phyloP scores from a whole-genome alignment of 139 green algal species.

The Mychonastes homosphaera region DNA sequence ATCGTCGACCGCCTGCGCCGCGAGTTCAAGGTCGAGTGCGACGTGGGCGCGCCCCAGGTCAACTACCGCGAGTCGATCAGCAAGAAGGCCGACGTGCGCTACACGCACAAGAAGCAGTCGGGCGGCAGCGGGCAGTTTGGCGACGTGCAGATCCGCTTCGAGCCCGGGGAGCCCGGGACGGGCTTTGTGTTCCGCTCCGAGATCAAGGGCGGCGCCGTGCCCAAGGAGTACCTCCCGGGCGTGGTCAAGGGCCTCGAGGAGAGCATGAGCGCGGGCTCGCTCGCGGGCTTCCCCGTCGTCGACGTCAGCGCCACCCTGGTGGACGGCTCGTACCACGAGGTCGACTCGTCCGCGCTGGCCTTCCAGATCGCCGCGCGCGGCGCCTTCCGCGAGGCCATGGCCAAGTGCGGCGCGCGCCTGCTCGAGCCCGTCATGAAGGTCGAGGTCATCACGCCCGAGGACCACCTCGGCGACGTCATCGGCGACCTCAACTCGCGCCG shows the following conservation, averaged over 20 bases:
- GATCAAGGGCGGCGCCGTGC: conserved; percentile 85
- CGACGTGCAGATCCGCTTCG: conserved; percentile 89
- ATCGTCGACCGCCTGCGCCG: conserved; percentile 92
- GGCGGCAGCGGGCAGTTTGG: conserved; percentile 95
- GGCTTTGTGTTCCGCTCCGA: conserved; percentile 92
- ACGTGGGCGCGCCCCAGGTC: conserved; percentile 55
- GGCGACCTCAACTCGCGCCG: conserved; percentile 95
- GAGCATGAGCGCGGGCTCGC: conserved; percentile 76
- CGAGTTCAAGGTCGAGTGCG: conserved; percentile 87
- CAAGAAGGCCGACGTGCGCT: conserved; percentile 58
- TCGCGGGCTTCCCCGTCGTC: conserved; percentile 94
- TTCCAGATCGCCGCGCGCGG: conserved; percentile 92
- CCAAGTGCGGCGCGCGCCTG: conserved; percentile 76
- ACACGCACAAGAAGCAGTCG: conserved; percentile 99
- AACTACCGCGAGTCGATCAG: conserved; percentile 98
- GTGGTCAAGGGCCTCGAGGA: conserved; percentile 85
- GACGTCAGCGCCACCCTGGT: conserved; percentile 77
- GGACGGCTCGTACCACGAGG: conserved; percentile 96
- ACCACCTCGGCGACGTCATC: conserved; percentile 96
- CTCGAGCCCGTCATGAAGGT: conserved; percentile 98
- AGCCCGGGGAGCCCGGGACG: conserved; percentile 84
- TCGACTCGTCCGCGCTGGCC: conserved; percentile 92
- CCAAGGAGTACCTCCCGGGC: not conserved
- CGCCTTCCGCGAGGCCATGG: conserved; percentile 82
- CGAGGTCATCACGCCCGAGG: conserved; percentile 89